A percentile compares a stretch with the other conserved stretches of the same genome.
Conservation (phyloP, 1,284 basidiomycete species). For the Tilletia horrida region DNA sequence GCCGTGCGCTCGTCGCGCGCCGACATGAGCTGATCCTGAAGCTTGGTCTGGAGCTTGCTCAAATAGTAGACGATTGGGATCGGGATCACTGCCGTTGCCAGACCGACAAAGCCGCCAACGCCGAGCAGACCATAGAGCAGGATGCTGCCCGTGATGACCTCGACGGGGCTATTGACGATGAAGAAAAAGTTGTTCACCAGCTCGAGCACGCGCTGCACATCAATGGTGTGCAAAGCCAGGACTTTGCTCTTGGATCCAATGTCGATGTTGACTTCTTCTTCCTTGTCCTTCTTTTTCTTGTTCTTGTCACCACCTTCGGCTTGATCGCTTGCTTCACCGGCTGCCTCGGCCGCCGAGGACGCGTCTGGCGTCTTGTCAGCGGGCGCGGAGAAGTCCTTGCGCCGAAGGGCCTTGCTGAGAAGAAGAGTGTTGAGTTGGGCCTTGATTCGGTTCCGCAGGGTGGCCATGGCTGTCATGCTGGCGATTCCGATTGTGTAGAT, state of each 20-base stretch:
- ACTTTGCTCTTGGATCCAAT: constrained; percentile 24
- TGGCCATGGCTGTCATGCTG: background rate
- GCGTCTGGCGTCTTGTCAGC: background rate
- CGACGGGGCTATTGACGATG: constrained; percentile 30
- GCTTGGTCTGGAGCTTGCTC: constrained; percentile 15
- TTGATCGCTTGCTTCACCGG: background rate
- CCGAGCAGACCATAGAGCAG: constrained; percentile 43
- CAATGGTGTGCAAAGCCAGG: constrained; percentile 32
- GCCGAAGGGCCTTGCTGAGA: background rate
- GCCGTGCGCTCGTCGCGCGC: constrained; percentile 33
- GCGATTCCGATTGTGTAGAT: background rate
- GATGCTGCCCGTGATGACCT: constrained; percentile 31
- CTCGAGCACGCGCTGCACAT: constrained; percentile 25
- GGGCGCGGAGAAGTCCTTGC: constrained; percentile 10
- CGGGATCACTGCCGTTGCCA: constrained; percentile 28
- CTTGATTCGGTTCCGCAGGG: background rate
- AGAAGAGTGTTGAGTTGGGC: constrained; percentile 3
- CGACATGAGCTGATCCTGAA: constrained; percentile 23
- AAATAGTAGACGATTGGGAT: constrained; percentile 29
- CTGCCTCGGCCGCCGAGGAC: background rate
- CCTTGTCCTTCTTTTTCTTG: background rate
- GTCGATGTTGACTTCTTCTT: constrained; percentile 3
- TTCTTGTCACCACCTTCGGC: background rate
- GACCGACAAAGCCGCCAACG: constrained; percentile 33
- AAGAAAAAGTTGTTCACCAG: constrained; percentile 24